Evolutionary conservation across 2,329 filamentous ascomycete genomes (phyloP).

Genomic region (Pseudogymnoascus sp.): DNA sequence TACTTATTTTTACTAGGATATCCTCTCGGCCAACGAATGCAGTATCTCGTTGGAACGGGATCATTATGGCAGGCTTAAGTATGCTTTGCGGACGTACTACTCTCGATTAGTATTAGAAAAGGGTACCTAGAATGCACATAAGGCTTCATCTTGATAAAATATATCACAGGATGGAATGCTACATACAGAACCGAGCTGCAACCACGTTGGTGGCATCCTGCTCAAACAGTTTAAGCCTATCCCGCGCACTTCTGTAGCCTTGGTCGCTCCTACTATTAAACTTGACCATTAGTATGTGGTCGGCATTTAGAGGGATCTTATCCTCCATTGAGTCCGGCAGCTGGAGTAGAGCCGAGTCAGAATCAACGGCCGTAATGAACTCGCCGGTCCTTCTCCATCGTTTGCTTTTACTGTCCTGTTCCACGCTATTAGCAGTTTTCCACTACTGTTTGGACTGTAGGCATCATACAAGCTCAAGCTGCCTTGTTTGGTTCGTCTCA

Average conservation of each 20-base stretch:
- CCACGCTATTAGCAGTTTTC: background rate
- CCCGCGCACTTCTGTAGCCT: constrained; percentile 13
- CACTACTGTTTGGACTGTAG: background rate
- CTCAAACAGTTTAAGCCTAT: constrained; percentile 15
- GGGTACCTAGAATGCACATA: too few relatives aligned
- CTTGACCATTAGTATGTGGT: constrained; percentile 26
- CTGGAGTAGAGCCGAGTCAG: constrained; percentile 19
- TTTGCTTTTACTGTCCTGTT: constrained; percentile 8
- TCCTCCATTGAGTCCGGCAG: constrained; percentile 21
- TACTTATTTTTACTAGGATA: constrained; percentile 9
- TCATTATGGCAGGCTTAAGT: constrained; percentile 9
- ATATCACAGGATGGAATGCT: background rate
- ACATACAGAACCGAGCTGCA: constrained; percentile 14
- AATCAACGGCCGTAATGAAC: constrained; percentile 15
- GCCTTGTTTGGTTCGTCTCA: constrained; percentile 24
- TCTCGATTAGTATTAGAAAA: background rate
- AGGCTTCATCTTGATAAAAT: background rate
- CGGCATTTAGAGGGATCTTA: constrained; percentile 20
- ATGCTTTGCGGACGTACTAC: background rate
- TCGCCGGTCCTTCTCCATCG: constrained; percentile 11
- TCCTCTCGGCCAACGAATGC: constrained; percentile 16
- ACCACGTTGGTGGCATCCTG: constrained; percentile 12
- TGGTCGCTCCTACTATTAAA: constrained; percentile 17
- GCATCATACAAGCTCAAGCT: constrained; percentile 19
- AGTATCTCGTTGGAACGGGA: constrained; percentile 15